Base-by-base conservation (phyloP, 1,284 basidiomycete species). In the Vanrija humicola region DNA sequence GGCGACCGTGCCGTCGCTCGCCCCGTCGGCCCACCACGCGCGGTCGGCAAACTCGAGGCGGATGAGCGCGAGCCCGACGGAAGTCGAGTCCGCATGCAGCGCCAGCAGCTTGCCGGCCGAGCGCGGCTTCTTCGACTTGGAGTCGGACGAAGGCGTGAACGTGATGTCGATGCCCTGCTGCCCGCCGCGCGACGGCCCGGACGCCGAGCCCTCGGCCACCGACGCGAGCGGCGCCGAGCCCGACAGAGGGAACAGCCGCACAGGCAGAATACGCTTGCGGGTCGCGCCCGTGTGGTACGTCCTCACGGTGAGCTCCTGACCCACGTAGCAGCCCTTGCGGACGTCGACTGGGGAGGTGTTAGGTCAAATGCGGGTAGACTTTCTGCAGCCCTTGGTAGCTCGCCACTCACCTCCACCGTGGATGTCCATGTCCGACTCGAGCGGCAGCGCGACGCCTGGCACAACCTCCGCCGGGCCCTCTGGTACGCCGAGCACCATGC, bases 281-380 rank as follows among this genome's bases (percentile, higher is more conserved):
- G 97, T 81, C 15, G 89, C 83, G 7, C 96, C 96, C 1, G 89
- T 97, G 72, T 97, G 92, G 73, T 96, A 95, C 21, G 95, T 98
- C 28, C 96, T 84, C 3, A 97, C 94, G 0, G 95, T 98, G 42
- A 98, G 79, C 69, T 98, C 96, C 79, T 99, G 96, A 3, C 96
- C 96, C 2, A 98, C 86, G 70, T 98, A 98, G 74, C 96, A 99
- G 6, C 96, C 96, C 77, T 99, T 98, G 48, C 89, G 82, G 73
- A 97, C 97, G 75, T 98, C 93, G 66, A 98, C 93, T 94, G 65
- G 5, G 28, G 9, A 14, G 23, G 18, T 34, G 51, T 50, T 12
- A 46, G 56, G 16, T 7, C 48, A 54, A 16, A 15, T 34, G 14
- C n/a, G n/a, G n/a, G n/a, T n/a, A n/a, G n/a, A n/a, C n/a, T 44